Conservation (phyloP, 2,329 filamentous ascomycete species). For the Neofusicoccum laricinum region DNA sequence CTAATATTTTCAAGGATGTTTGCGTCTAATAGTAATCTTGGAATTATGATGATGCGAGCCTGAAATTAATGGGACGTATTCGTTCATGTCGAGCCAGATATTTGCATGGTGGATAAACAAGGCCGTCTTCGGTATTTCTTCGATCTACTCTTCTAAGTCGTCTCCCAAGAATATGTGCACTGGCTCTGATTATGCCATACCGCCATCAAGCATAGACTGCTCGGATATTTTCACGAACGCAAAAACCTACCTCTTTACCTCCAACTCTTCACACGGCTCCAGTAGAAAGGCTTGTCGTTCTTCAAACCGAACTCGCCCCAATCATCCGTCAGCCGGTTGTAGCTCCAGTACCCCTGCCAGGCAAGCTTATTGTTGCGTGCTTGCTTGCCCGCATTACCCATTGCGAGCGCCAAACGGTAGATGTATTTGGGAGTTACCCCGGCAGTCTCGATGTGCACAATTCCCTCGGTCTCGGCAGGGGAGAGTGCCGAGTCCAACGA, state of each 20-base stretch:
- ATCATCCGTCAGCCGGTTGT: constrained; percentile 85
- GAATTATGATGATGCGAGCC: too few species aligned
- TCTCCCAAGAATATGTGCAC: too few species aligned
- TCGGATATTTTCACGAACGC: too few species aligned
- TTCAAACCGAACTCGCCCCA: constrained; percentile 75
- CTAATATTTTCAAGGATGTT: too few species aligned
- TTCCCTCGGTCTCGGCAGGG: constrained; percentile 30
- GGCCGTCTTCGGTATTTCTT: too few species aligned
- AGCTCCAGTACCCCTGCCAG: constrained; percentile 90
- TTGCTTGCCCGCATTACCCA: constrained; percentile 60
- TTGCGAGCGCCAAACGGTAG: constrained; percentile 74
- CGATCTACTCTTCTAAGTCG: too few species aligned
- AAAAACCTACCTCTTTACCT: constrained; percentile 31
- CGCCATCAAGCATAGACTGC: too few species aligned
- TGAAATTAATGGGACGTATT: too few species aligned
- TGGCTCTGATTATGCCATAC: too few species aligned
- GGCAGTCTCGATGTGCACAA: constrained; percentile 78
- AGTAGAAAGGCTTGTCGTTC: constrained; percentile 61
- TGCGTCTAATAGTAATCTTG: too few species aligned
- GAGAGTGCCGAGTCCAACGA: neutral
- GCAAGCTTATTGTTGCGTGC: constrained; percentile 79
- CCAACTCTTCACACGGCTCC: constrained; percentile 61
- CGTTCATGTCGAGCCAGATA: too few species aligned
- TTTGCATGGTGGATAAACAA: too few species aligned
- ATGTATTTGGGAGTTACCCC: constrained; percentile 76